Conservation (phyloP, 164 flowering plant species). For the Kingdonia uniflora region DNA sequence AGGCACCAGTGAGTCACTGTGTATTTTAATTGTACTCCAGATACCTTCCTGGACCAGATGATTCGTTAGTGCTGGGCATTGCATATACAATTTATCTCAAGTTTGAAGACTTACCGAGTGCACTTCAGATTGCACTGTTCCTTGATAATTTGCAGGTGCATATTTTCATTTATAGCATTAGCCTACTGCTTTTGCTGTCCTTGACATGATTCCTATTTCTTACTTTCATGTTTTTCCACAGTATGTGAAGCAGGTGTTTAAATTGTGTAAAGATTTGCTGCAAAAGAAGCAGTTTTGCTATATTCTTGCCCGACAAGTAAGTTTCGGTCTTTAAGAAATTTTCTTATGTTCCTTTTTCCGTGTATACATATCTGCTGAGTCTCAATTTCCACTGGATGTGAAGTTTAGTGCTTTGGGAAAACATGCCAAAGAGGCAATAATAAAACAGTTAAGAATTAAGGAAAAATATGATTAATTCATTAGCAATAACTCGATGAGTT, state of each 20-base stretch:
- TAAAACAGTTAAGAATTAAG: no score
- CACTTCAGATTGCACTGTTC: conserved; percentile 81
- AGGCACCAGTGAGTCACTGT: not conserved
- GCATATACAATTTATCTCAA: conserved; percentile 77
- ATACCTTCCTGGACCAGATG: conserved; percentile 98
- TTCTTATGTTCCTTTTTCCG: no score
- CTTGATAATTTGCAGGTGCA: conserved; percentile 79
- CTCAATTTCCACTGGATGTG: no score
- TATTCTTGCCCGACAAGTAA: conserved; percentile 89
- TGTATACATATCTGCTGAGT: no score
- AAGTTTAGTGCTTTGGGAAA: no score
- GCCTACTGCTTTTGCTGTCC: not conserved
- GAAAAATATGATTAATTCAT: no score
- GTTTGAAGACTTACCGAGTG: conserved; percentile 71
- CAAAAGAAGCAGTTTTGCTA: conserved; percentile 81
- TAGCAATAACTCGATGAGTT: no score
- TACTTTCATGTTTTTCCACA: conserved; percentile 25
- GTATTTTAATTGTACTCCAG: conserved; percentile 29
- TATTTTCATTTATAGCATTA: not conserved
- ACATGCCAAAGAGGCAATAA: no score
- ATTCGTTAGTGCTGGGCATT: conserved; percentile 72
- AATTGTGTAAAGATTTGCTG: conserved; percentile 47
- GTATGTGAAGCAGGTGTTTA: conserved; percentile 77
- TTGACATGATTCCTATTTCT: conserved; percentile 3
- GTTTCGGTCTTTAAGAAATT: conserved; percentile 23